Base-by-base conservation (phyloP, 2,329 filamentous ascomycete species). In the Xylaria sp. region DNA sequence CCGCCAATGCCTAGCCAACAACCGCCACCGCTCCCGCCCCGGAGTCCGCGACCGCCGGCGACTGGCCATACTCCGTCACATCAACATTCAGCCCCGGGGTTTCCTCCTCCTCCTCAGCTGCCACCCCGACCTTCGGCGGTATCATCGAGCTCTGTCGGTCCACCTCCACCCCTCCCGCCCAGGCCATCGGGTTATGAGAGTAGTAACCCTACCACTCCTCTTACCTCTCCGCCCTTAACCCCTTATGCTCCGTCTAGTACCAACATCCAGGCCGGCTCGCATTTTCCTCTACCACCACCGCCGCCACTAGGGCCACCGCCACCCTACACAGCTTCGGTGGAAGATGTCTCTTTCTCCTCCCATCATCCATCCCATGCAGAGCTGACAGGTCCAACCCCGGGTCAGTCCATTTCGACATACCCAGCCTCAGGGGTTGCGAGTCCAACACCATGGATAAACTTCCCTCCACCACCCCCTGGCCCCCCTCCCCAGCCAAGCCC, bases 21-120 rank as follows among this genome's bases (percentile, higher is more conserved):
- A 12, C 71, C 73, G 10, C 70, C 72, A 15, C 73, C 69, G 62
- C 70, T 74, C 10, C 74, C 72, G 33, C 72, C 73, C 36, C 66
- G 72, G 65, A 73, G 63, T 41, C 72, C 70, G 39, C 71, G 66
- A 48, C 71, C 67, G 43, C 69, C 61, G 39, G 66, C 54, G 46
- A 48, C 33, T 46, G 51, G 18, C 25, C 54, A 66, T 61, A 33
- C 5, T 39, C 28, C 41, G 25, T 55, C 58, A 48, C 55, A 46
- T 31, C 57, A 67, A 48, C 25, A 41, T 41, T 36, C 46, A 62
- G 51, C 66, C 25, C 56, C 52, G 52, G 59, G 51, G 10, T 65
- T 64, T 62, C 68, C 71, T 18, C 69, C 66, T 13, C 71, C 71
- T 23, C 65, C 67, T 48, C 56, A 60, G 9, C 67, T 54, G 43